These are phyloP conservation scores for Rhodotorula sp. DNA, from an alignment of 1,284 basidiomycete species.

Conservation along the genomic window DNA sequence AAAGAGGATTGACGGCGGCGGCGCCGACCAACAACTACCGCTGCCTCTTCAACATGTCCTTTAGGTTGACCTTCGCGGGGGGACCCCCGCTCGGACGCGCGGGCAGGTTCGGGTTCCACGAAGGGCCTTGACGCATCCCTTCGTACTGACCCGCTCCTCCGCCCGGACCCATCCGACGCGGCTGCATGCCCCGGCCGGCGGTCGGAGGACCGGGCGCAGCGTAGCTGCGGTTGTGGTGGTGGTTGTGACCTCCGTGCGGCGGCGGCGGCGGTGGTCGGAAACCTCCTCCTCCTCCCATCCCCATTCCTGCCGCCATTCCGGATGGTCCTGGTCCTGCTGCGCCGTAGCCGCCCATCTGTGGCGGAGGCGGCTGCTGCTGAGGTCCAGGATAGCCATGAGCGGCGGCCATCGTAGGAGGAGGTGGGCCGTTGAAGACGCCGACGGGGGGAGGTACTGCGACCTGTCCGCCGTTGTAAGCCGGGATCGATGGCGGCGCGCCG, in stretches of 20 bases:
- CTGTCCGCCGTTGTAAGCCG: neutral
- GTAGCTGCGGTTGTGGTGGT: neutral
- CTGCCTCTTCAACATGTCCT: neutral
- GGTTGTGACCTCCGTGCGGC: no score
- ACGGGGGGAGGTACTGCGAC: neutral
- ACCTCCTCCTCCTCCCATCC: neutral
- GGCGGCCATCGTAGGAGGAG: no score
- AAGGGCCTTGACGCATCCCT: neutral
- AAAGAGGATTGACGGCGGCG: no score
- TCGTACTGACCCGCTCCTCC: neutral
- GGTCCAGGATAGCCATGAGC: neutral
- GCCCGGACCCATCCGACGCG: neutral
- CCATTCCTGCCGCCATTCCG: neutral
- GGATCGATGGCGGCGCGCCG: neutral
- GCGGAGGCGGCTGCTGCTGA: neutral
- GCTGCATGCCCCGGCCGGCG: neutral
- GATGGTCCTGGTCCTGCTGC: neutral
- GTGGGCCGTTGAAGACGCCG: neutral
- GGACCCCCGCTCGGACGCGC: neutral
- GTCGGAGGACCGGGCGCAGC: neutral
- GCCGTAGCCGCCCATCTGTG: neutral
- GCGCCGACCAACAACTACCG: neutral
- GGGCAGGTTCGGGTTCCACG: neutral
- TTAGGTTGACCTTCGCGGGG: conserved; percentile 1
- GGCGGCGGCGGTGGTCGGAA: no score